Conservation (phyloP, 805 yeast species). For the Starmerella stigmatis region DNA sequence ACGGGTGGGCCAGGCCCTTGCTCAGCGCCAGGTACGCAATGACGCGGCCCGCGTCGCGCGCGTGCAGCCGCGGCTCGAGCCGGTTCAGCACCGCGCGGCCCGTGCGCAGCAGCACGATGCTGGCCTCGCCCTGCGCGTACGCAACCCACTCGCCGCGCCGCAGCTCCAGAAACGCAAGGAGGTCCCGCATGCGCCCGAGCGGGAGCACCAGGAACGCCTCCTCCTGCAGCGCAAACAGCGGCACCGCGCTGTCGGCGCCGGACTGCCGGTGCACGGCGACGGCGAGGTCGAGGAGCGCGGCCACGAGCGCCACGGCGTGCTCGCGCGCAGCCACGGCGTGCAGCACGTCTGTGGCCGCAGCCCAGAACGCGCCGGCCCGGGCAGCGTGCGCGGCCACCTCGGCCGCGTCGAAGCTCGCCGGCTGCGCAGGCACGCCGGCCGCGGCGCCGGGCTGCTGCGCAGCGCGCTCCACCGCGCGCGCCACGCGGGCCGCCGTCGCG, state of each 20-base stretch:
- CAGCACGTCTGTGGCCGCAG: not conserved
- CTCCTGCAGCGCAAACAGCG: not conserved
- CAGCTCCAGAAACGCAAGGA: slow-evolving; percentile 10
- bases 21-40: slow-evolving; percentile 10
- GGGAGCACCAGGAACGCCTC: slow-evolving; percentile 4
- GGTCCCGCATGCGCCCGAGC: not conserved
- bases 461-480: too few species aligned
- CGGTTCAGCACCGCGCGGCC: slow-evolving; percentile 6
- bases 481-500: too few species aligned
- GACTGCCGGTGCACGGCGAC: not conserved
- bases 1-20: slow-evolving; percentile 19
- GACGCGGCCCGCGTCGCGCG: slow-evolving; percentile 6
- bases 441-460: too few species aligned
- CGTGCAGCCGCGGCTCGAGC: slow-evolving; percentile 9
- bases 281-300: slow-evolving; percentile 7
- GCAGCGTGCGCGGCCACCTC: not conserved
- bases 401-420: not conserved
- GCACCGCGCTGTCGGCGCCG: not conserved
- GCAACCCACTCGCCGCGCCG: not conserved
- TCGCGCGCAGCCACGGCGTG: not conserved
- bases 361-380: not conserved
- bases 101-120: slow-evolving; percentile 14
- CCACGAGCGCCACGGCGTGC: not conserved
- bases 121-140: slow-evolving; percentile 9
- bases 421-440: not conserved